A percentile compares a stretch with the other conserved stretches of the same genome.
These are phyloP conservation scores for Fusarium stilboides DNA, from an alignment of 2,329 filamentous ascomycete genomes.

Conservation along the genomic window DNA sequence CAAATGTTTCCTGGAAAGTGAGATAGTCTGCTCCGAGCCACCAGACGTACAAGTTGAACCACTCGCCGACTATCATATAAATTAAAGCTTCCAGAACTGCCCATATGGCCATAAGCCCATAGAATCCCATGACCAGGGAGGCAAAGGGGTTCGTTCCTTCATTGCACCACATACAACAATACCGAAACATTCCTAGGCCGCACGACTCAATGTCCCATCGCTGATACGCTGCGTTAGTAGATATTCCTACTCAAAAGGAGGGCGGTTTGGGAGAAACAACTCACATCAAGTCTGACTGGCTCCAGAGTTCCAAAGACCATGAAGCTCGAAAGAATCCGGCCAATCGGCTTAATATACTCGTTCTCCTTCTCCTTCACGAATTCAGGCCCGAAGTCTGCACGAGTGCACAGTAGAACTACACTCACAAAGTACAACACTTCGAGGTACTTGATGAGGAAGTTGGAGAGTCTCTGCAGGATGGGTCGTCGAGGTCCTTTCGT, in stretches of 20 bases:
- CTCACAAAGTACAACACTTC: conserved; percentile 12
- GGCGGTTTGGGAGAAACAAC: neutral
- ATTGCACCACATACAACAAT: conserved; percentile 19
- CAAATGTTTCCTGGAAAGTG: conserved; percentile 21
- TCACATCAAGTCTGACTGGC: conserved; percentile 42
- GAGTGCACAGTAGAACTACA: conserved; percentile 22
- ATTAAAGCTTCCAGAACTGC: conserved; percentile 16
- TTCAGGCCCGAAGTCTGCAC: conserved; percentile 3
- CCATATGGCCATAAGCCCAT: conserved; percentile 17
- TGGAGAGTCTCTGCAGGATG: neutral
- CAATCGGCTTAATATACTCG: conserved; percentile 2
- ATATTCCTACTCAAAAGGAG: neutral
- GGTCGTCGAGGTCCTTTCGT: too few relatives aligned
- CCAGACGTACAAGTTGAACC: conserved; percentile 25
- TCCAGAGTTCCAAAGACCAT: conserved; percentile 44
- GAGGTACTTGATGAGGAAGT: neutral
- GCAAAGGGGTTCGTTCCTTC: conserved; percentile 10
- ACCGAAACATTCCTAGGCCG: conserved; percentile 37
- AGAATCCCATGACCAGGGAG: conserved; percentile 21
- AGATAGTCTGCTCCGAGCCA: conserved; percentile 39
- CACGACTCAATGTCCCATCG: conserved; percentile 39
- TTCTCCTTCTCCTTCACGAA: neutral
- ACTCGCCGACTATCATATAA: conserved; percentile 11
- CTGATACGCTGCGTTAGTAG: conserved; percentile 17
- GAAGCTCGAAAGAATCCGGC: conserved; percentile 40